Base-by-base conservation (phyloP, 768 basidiomycete species). In the Russula foetens region DNA sequence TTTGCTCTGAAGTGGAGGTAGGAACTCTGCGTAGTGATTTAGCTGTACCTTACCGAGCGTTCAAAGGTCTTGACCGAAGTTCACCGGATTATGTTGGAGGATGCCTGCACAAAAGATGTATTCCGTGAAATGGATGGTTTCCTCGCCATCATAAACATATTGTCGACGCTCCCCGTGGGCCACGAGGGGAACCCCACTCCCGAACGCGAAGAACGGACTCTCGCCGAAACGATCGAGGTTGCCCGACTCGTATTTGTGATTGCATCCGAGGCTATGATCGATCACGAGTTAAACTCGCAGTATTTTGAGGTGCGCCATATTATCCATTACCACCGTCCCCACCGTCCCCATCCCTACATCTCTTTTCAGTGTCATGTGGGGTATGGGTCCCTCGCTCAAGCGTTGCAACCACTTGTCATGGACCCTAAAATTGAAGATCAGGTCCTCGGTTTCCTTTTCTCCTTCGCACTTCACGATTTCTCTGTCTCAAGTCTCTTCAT, bases 91-190 rank as follows among this genome's bases (percentile, higher is more conserved):
- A 77, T 92, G 77, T 75, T 77, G 17, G 83, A 89, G 69, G 84
- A 88, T 66, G 69, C 76, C 2, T 74, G 70, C 45, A 87, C 87
- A 12, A 88, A 85, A 70, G 84, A 86, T 58, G 83, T 85, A 21
- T 92, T 93, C 70, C 78, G 91, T 5, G 88, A 91, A 67, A 75
- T 87, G 67, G 91, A 92, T 62, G 91, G 91, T 0, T 92, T 91
- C 69, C 75, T 92, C 21, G 80, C 83, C 11, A 74, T 91, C 33
- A 83, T 91, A 73, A 88, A 82, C 66, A 78, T 87, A 31, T 75
- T 93, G 4, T 86, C 88, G 1, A 82, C 81, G 0, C 71, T 87
- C 0, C 71, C 78, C 54, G 73, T 75, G 26, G 62, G 66, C 11
- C 67, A 69, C 58, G 68, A 71, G 21, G 68, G 71, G 29, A 66